Percentiles rank a stretch among this genome's conserved stretches.
phyloP scores from a whole-genome alignment of 192 early-diverging fungal species.

The Coemansia sp. region DNA sequence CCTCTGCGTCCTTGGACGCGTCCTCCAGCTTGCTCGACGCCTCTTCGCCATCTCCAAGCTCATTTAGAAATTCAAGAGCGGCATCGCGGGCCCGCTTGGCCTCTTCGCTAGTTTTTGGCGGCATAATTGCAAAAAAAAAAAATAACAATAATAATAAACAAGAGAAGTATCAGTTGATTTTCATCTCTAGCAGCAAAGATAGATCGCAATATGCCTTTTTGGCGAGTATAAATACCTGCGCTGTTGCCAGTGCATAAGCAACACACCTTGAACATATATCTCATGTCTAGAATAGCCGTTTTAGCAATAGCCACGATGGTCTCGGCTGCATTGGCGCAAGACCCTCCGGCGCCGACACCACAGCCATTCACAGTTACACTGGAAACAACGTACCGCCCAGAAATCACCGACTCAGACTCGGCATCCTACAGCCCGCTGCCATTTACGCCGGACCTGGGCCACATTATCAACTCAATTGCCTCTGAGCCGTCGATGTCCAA shows the following conservation, averaged over 20 bases:
- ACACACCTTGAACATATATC: too few relatives aligned
- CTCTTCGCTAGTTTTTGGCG: slow-evolving; percentile 21
- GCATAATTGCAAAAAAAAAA: slow-evolving; percentile 23
- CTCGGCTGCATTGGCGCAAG: not conserved
- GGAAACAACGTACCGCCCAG: slow-evolving; percentile 44
- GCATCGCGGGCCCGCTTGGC: slow-evolving; percentile 51
- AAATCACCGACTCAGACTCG: slow-evolving; percentile 15
- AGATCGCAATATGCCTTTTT: too few relatives aligned
- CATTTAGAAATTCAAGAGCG: slow-evolving; percentile 52
- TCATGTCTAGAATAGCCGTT: too few relatives aligned
- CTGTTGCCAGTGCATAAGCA: too few relatives aligned
- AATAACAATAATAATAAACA: slow-evolving; percentile 2
- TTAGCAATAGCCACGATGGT: too few relatives aligned
- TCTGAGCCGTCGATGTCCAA: slow-evolving; percentile 32
- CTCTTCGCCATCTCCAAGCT: slow-evolving; percentile 36
- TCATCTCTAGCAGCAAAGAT: too few relatives aligned
- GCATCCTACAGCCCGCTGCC: slow-evolving; percentile 34
- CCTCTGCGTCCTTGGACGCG: slow-evolving; percentile 6
- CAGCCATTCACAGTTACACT: slow-evolving; percentile 23
- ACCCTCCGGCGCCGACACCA: not conserved
- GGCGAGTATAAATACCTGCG: too few relatives aligned
- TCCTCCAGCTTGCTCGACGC: not conserved
- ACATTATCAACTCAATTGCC: slow-evolving; percentile 33
- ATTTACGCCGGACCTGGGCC: slow-evolving; percentile 38
- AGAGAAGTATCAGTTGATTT: not conserved